A percentile compares a stretch with the other conserved stretches of the same genome.
Conservation (phyloP, 208 protist genomes). For the Wallacemonas sp. region DNA sequence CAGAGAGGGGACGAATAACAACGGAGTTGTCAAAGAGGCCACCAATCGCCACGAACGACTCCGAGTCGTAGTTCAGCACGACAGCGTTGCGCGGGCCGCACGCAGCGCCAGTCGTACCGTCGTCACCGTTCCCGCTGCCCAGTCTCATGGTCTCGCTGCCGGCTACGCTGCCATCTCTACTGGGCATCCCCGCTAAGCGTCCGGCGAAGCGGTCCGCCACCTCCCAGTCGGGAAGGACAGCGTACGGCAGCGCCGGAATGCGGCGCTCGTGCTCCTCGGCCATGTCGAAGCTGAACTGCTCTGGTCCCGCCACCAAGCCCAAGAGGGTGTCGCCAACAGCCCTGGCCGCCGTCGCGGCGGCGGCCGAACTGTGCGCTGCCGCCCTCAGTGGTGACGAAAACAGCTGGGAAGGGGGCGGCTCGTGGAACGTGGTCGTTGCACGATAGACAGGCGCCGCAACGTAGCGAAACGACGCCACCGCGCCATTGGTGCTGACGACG, state of each 20-base stretch:
- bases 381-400: slow-evolving; percentile 2
- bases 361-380: slow-evolving; percentile 1
- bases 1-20: slow-evolving; percentile 55
- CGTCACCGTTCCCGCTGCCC: neutral
- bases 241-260: slow-evolving; percentile 44
- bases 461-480: slow-evolving; percentile 10
- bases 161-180: too few species aligned
- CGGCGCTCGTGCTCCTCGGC: slow-evolving; percentile 61
- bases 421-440: neutral
- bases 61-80: slow-evolving; percentile 59
- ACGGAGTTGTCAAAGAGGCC: slow-evolving; percentile 86
- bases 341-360: slow-evolving; percentile 15
- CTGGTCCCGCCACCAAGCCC: neutral
- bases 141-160: too few species aligned
- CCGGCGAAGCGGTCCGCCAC: neutral
- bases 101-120: slow-evolving; percentile 50
- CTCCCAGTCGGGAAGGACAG: slow-evolving; percentile 45
- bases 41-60: slow-evolving; percentile 72
- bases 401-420: neutral
- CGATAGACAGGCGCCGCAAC: slow-evolving; percentile 3
- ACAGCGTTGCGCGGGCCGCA: slow-evolving; percentile 52
- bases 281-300: slow-evolving; percentile 57
- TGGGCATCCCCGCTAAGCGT: too few species aligned
- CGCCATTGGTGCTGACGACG: slow-evolving; percentile 37
- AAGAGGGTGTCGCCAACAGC: slow-evolving; percentile 22